A percentile compares a stretch with the other conserved stretches of the same genome.
These are phyloP conservation scores for Neocatenulostroma microsporum DNA, from an alignment of 2,329 filamentous ascomycete genomes.

Conservation along the genomic window DNA sequence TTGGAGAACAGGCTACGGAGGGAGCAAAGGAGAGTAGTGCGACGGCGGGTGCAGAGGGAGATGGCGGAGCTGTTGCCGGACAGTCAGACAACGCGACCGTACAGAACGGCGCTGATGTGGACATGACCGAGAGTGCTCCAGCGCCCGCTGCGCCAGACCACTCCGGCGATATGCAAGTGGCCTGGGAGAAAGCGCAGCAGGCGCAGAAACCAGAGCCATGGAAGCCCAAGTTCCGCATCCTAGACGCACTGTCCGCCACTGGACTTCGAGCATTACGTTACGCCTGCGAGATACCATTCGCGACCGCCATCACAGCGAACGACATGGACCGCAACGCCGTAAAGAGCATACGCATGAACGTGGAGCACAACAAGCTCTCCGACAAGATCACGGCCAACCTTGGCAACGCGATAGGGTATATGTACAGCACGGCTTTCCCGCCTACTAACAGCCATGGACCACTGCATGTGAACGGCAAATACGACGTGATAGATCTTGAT, in stretches of 20 bases:
- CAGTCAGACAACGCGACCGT: not conserved
- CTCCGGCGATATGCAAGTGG: no score
- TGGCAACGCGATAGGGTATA: slow-evolving; percentile 80
- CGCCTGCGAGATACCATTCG: slow-evolving; percentile 69
- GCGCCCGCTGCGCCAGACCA: no score
- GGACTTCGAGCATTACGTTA: slow-evolving; percentile 87
- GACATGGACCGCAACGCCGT: slow-evolving; percentile 57
- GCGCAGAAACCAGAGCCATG: slow-evolving; percentile 12
- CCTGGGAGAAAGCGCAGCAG: not conserved
- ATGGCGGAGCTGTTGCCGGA: not conserved
- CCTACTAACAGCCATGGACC: slow-evolving; percentile 27
- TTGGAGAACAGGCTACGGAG: not conserved
- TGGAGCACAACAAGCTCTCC: slow-evolving; percentile 69
- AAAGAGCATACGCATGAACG: slow-evolving; percentile 69
- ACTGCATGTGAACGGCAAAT: slow-evolving; percentile 44
- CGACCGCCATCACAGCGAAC: slow-evolving; percentile 56
- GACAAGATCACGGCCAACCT: slow-evolving; percentile 64
- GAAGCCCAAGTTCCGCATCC: slow-evolving; percentile 61
- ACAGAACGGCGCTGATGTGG: not conserved
- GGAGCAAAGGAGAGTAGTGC: not conserved
- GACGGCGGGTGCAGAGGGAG: not conserved
- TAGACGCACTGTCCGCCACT: slow-evolving; percentile 91
- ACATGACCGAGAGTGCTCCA: not conserved
- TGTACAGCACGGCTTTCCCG: slow-evolving; percentile 57
- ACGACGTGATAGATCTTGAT: slow-evolving; percentile 93